phyloP scores from a whole-genome alignment of 148 eudicot species.

The Rhododendron kiyosumense region DNA sequence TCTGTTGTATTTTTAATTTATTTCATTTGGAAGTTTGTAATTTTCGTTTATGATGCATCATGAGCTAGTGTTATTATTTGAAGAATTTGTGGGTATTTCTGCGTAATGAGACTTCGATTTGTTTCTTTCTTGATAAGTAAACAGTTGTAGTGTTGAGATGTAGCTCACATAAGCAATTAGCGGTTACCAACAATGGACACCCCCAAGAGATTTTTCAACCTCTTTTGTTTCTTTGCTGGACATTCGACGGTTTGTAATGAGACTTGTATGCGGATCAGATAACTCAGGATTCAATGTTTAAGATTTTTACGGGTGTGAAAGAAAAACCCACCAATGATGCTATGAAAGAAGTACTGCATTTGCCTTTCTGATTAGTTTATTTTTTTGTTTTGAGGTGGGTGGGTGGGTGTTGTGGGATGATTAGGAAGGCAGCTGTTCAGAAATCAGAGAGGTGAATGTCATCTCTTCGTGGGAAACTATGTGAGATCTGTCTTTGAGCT shows the following conservation, averaged over 20 bases:
- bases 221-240: neutral
- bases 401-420: neutral
- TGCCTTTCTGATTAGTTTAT: neutral
- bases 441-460: neutral
- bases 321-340: neutral
- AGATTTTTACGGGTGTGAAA: neutral
- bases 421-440: neutral
- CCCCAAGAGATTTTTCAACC: neutral
- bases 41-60: neutral
- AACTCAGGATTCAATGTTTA: neutral
- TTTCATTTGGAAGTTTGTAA: neutral
- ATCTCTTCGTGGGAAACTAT: neutral
- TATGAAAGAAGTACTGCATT: neutral
- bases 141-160: neutral
- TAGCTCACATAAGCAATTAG: neutral
- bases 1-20: neutral
- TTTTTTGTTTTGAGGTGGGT: neutral
- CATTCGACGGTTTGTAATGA: neutral
- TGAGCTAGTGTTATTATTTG: neutral
- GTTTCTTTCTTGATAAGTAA: neutral
- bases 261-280: neutral
- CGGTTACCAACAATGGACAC: neutral
- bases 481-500: neutral
- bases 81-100: neutral
- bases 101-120: neutral